A percentile compares a stretch with the other conserved stretches of the same genome.
These are phyloP conservation scores for Corniculantispora saksenae DNA, from an alignment of 2,329 filamentous ascomycete species.

Conservation along the genomic window DNA sequence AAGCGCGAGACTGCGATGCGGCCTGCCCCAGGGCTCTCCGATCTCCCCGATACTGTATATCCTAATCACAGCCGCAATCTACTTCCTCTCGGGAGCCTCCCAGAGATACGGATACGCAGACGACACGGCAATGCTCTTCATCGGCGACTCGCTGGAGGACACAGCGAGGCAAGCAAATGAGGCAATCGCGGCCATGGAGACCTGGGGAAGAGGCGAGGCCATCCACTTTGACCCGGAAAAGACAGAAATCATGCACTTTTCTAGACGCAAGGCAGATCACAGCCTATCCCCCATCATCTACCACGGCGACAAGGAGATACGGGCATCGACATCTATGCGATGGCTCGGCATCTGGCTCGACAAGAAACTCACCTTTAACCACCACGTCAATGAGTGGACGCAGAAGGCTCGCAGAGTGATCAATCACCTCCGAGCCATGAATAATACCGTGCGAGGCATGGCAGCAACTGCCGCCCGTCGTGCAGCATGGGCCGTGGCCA, in stretches of 20 bases:
- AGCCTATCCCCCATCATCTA: slow-evolving; percentile 1
- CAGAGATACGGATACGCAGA: slow-evolving; percentile 16
- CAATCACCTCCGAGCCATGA: too few relatives aligned
- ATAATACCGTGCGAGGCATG: too few relatives aligned
- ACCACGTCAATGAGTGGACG: slow-evolving; percentile 4
- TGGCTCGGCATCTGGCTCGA: slow-evolving; percentile 9
- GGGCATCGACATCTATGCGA: not conserved
- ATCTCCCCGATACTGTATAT: slow-evolving; percentile 16
- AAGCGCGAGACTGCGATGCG: too few relatives aligned
- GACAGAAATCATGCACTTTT: too few relatives aligned
- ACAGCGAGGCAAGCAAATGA: too few relatives aligned
- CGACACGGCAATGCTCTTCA: slow-evolving; percentile 7
- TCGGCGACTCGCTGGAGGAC: not conserved
- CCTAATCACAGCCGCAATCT: slow-evolving; percentile 9
- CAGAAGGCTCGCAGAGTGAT: slow-evolving; percentile 7
- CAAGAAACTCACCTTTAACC: slow-evolving; percentile 16
- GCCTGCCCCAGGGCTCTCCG: slow-evolving; percentile 17
- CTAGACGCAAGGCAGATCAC: not conserved
- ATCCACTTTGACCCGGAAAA: too few relatives aligned
- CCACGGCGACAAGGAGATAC: slow-evolving; percentile 12
- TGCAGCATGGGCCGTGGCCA: too few relatives aligned
- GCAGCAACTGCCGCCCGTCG: too few relatives aligned
- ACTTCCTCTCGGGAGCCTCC: too few relatives aligned
- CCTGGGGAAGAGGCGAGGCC: too few relatives aligned
- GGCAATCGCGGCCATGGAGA: too few relatives aligned